Evolutionary conservation across 2,329 filamentous ascomycete genomes (phyloP), one percentile per base, ranked within the genome.

Genomic region (Microcyclospora pomicola): DNA sequence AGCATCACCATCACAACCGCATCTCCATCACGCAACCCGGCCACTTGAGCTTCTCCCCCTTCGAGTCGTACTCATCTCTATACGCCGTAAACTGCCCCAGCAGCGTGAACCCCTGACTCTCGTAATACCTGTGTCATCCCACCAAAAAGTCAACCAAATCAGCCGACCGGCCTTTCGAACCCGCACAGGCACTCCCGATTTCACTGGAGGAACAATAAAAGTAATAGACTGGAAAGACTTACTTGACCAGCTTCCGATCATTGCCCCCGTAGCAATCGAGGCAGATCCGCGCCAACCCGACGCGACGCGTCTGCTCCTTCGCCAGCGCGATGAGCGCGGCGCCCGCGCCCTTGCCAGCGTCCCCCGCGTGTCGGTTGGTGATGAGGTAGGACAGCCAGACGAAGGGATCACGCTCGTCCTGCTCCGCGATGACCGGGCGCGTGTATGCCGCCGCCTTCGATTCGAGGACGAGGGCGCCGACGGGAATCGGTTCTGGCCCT

Each of bases 391-490:
- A 15, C 12, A 49, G 12, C 27, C 45, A 47, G 2, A 44, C 36
- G 27, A 44, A 47, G 14, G 42, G 41, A 10, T 44, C 39, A 2
- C 35, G 14, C 7, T 40, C 33, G 24, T 44, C 42, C 31, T 54
- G 33, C 15, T 87, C 60, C 69, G 86, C 41, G 79, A 82, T 56
- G 72, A 80, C 42, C 72, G 76, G 41, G 63, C 66, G 2, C 51
- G 53, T 31, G 15, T 48, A 48, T 9, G 33, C 35, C 9, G 41
- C 33, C 7, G 40, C 33, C 15, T 36, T 42, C 2, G 35, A 27
- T 14, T 44, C 36, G 27, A 48, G 32, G 2, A 44, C 36, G n/a
- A 48, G 19, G 2, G 28, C 42, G 5, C 41, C 44, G 9, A 44
- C 40, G 9, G 45, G 42, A 9, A 43, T 9, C 27, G 24, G 11